Base-by-base conservation (phyloP, 441 rosid genomes). In the Euphorbia neoarborescens region DNA sequence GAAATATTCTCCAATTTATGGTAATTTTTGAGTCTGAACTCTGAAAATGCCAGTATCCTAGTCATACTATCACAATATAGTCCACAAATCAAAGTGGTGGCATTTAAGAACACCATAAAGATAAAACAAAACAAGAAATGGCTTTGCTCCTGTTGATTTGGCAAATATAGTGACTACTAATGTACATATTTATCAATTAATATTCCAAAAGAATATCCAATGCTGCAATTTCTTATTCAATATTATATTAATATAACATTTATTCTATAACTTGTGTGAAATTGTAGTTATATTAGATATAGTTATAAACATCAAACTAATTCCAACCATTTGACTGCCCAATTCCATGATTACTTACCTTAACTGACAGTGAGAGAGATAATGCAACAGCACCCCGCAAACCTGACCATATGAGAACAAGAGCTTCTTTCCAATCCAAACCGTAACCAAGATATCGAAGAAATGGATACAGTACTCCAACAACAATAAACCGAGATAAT, bases 381-480 rank as follows among this genome's bases (percentile, higher is more conserved):
- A 94, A 77, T 11, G 97, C 96, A 78, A 94, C 97, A 71, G 95
- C 96, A 71, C 98, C 98, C 20, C 97, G 88, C 73, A 91, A 84
- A 65, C 98, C 98, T 68, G 98, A 83, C 98, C 98, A 94, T 75
- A 79, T 71, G 74, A 94, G 91, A 72, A 94, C 86, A 28, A 71
- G 68, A 53, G 91, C 90, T 87, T 94, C 98, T 84, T 89, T 91
- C 96, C 89, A 90, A 57, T 94, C 95, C 85, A 94, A 84, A 62
- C 98, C 98, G 80, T 94, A 94, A 70, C 98, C 98, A 67, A 86
- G 80, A 70, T 77, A 84, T 54, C 76, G 80, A 70, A 94, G 79
- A 68, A 89, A 73, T 27, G 94, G 91, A 76, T 62, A 94, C 53
- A 94, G 67, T 48, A 77, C 76, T 75, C 84, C 86, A 78, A 94